A percentile compares a stretch with the other conserved stretches of the same genome.
These are phyloP conservation scores for Solanum pimpinellifolium DNA, from an alignment of 257 asterid species.

Conservation along the genomic window DNA sequence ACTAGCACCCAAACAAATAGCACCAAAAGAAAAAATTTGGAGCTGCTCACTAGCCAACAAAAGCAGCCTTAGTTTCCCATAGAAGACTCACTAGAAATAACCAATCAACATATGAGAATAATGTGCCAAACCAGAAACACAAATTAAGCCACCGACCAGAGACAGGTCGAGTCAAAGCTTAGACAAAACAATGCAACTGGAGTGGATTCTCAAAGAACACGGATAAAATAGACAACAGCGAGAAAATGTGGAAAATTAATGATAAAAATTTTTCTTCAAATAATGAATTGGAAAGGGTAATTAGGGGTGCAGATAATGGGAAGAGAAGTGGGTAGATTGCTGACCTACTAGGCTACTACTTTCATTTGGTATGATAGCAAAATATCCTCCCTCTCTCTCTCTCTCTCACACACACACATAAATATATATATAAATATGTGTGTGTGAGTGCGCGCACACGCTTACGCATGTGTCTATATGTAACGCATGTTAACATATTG, in stretches of 20 bases:
- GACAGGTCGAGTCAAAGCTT: not conserved
- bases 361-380: not conserved
- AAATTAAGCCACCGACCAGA: not conserved
- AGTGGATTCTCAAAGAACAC: not conserved
- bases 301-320: not conserved
- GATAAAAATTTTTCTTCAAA: not conserved
- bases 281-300: not conserved
- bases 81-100: not conserved
- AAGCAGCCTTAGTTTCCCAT: not conserved
- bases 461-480: no score
- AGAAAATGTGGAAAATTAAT: not conserved
- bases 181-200: not conserved
- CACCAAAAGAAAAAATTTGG: not conserved
- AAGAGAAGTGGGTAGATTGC: not conserved
- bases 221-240: not conserved
- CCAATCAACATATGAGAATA: not conserved
- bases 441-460: not conserved
- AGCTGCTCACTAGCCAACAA: not conserved
- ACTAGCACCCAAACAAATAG: not conserved
- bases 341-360: not conserved
- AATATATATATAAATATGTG: not conserved
- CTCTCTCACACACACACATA: not conserved
- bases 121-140: not conserved
- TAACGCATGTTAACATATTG: not conserved
- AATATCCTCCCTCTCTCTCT: not conserved